These are phyloP conservation scores for Glaciozyma martinii DNA, from an alignment of 768 basidiomycete species.

Conservation along the genomic window DNA sequence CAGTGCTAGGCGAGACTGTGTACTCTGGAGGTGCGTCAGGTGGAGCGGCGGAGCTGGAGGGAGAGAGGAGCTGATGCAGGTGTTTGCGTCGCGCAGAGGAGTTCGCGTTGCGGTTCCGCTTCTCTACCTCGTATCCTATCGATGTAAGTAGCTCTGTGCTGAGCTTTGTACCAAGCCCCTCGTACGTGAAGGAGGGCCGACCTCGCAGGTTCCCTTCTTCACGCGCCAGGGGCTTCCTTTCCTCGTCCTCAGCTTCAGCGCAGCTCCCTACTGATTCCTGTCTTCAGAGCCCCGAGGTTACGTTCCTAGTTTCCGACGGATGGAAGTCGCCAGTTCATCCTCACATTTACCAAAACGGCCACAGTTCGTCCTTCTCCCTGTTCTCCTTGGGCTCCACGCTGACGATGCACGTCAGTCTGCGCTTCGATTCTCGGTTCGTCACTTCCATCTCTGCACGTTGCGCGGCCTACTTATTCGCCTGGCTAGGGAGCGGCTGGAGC, in stretches of 20 bases:
- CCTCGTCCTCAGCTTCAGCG: no score
- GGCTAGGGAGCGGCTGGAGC: slow-evolving; percentile 60
- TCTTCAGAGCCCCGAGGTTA: slow-evolving; percentile 67
- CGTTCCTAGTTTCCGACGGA: slow-evolving; percentile 62
- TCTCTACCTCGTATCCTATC: slow-evolving; percentile 73
- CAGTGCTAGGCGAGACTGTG: slow-evolving; percentile 64
- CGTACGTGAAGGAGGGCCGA: no score
- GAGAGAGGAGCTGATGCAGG: not conserved
- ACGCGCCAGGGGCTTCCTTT: no score
- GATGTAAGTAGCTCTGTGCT: slow-evolving; percentile 11
- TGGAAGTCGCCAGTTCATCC: slow-evolving; percentile 68
- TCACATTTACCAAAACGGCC: slow-evolving; percentile 53
- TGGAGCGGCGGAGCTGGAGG: not conserved
- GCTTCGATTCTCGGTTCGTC: slow-evolving; percentile 74
- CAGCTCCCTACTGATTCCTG: no score
- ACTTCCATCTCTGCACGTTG: not conserved
- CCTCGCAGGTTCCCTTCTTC: no score
- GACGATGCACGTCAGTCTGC: no score
- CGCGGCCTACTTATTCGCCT: no score
- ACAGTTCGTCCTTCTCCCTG: no score
- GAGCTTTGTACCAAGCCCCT: no score
- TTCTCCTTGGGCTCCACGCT: no score
- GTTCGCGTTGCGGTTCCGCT: slow-evolving; percentile 54
- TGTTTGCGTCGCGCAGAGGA: slow-evolving; percentile 4
- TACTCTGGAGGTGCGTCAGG: slow-evolving; percentile 52